phyloP scores from a whole-genome alignment of 352 stramenopile species.

The Phytophthora lateralis region DNA sequence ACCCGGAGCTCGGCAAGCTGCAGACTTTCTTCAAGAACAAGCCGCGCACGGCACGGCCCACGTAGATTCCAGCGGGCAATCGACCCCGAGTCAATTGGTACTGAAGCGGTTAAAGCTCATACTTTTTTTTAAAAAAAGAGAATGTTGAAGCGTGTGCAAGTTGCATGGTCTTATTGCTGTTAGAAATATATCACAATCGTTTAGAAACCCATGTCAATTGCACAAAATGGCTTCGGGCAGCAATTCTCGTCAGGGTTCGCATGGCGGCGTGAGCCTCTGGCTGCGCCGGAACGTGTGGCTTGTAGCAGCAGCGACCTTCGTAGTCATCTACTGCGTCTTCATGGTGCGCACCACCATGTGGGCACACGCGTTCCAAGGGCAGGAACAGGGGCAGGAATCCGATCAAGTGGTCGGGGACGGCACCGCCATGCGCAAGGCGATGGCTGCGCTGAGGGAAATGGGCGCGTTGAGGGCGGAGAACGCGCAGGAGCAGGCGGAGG shows the following conservation, averaged over 20 bases:
- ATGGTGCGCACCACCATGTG: conserved; percentile 41
- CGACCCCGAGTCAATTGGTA: background rate
- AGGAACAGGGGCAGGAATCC: conserved; percentile 9
- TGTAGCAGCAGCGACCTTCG: conserved; percentile 24
- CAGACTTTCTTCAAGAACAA: conserved; percentile 55
- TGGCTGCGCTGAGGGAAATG: conserved; percentile 21
- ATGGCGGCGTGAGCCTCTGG: conserved; percentile 20
- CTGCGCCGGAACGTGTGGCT: conserved; percentile 38
- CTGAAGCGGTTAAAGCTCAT: no score
- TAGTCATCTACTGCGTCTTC: conserved; percentile 48
- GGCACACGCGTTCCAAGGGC: conserved; percentile 21
- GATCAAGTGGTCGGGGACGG: conserved; percentile 5
- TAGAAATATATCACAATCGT: conserved; percentile 2
- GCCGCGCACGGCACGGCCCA: conserved; percentile 28
- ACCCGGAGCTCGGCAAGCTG: conserved; percentile 51
- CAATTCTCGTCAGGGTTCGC: background rate
- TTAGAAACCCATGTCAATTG: conserved; percentile 8
- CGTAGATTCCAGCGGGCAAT: conserved; percentile 14
- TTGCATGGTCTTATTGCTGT: background rate
- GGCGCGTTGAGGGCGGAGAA: conserved; percentile 13
- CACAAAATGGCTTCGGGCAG: no score
- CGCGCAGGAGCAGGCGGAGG: conserved; percentile 12
- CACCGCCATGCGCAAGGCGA: conserved; percentile 20
- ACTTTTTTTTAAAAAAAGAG: no score
- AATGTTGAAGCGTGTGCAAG: background rate